A percentile compares a stretch with the other conserved stretches of the same genome.
These are phyloP conservation scores for Pyrenochaeta sp. DNA, from an alignment of 2,329 filamentous ascomycete genomes.

Conservation along the genomic window DNA sequence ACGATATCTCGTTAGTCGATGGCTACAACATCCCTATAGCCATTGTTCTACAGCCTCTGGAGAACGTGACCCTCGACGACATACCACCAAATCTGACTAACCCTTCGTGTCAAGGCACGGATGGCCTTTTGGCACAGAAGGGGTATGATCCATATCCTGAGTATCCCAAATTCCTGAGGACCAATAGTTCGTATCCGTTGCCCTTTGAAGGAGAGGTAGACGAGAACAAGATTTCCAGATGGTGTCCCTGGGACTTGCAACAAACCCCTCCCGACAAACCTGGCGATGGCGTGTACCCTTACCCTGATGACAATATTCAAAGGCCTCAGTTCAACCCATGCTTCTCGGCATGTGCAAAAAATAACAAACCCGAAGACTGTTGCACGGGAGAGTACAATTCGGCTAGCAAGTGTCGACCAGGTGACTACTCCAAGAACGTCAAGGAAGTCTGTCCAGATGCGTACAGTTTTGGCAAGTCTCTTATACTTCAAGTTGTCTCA, in stretches of 20 bases:
- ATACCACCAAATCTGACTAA: constrained; percentile 82
- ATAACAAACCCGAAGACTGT: constrained; percentile 73
- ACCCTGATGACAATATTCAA: constrained; percentile 77
- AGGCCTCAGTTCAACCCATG: constrained; percentile 80
- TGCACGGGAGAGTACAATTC: constrained; percentile 75
- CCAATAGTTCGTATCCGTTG: constrained; percentile 71
- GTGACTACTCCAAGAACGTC: constrained; percentile 72
- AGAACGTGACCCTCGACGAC: constrained; percentile 66
- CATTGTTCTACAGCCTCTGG: constrained; percentile 60
- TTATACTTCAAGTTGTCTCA: constrained; percentile 1
- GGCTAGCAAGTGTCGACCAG: constrained; percentile 70
- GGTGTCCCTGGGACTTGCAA: constrained; percentile 85
- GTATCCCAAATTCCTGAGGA: constrained; percentile 62
- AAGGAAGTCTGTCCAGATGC: constrained; percentile 84
- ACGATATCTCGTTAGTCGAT: constrained; percentile 85
- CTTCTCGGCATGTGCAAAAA: constrained; percentile 77
- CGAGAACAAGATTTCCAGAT: constrained; percentile 66
- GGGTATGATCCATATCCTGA: constrained; percentile 62
- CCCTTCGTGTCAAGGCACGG: constrained; percentile 76
- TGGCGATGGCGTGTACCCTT: constrained; percentile 79
- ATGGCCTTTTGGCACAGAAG: constrained; percentile 63
- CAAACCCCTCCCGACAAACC: constrained; percentile 73
- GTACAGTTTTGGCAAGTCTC: constrained; percentile 75
- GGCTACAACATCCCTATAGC: constrained; percentile 82
- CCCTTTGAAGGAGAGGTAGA: constrained; percentile 71